Conservation (phyloP, 169 alveolate species). For the Eimeria sp. region DNA sequence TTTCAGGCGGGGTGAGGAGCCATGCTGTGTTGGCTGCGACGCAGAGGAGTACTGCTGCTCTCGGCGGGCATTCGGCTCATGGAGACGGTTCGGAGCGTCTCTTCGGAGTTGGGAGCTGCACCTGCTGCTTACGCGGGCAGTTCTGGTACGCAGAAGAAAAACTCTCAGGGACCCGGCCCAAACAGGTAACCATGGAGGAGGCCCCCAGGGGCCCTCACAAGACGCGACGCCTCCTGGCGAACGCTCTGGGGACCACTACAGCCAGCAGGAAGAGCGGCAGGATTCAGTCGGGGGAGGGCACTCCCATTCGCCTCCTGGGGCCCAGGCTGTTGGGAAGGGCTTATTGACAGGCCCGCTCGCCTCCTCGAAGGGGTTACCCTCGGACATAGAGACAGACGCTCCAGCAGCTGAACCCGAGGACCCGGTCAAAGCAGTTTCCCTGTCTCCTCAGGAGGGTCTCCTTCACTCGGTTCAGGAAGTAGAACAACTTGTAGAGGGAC, state of each 20-base stretch:
- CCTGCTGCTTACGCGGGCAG: constrained; percentile 71
- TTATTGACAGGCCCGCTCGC: neutral
- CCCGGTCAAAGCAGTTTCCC: neutral
- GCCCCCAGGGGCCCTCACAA: neutral
- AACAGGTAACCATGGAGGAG: neutral
- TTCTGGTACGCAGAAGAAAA: constrained; percentile 67
- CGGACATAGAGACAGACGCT: neutral
- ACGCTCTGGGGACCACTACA: neutral
- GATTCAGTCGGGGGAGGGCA: neutral
- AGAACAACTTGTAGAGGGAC: constrained; percentile 24
- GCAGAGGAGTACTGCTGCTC: constrained; percentile 82
- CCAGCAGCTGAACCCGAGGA: neutral
- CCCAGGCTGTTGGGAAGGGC: neutral
- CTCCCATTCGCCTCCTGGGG: neutral
- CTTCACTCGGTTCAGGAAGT: neutral
- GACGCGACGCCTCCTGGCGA: neutral
- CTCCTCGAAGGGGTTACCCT: neutral
- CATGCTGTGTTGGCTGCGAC: neutral
- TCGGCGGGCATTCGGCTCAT: constrained; percentile 39
- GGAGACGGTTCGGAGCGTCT: constrained; percentile 71
- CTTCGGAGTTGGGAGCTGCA: constrained; percentile 81
- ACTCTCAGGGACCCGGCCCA: constrained; percentile 11
- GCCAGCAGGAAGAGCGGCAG: neutral
- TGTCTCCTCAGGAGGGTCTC: neutral
- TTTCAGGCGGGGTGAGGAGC: neutral